Percentiles rank a stretch among this genome's conserved stretches.
These are phyloP conservation scores for Cercospora citrullina DNA, from an alignment of 2,329 filamentous ascomycete genomes.

Conservation along the genomic window DNA sequence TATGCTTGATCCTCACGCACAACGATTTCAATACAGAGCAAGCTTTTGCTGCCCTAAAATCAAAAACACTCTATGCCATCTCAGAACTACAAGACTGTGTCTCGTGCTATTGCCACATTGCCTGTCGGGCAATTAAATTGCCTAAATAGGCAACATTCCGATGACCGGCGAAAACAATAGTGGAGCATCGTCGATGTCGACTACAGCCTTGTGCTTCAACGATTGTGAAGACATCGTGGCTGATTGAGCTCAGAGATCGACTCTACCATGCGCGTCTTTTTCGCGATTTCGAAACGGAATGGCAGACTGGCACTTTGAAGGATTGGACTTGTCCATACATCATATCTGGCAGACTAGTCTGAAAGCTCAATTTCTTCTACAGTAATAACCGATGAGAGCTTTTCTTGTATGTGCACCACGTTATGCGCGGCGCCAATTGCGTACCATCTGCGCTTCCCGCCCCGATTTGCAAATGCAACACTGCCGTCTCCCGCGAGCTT, in stretches of 20 bases:
- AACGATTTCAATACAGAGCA: background rate
- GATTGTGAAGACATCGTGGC: background rate
- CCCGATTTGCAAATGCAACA: constrained; percentile 19
- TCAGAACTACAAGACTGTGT: background rate
- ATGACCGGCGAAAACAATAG: background rate
- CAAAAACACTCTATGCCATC: background rate
- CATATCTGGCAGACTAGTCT: background rate
- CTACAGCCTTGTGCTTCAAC: background rate
- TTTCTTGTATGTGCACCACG: background rate
- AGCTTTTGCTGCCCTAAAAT: background rate
- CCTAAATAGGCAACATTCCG: background rate
- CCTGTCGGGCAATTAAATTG: background rate
- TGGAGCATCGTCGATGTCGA: background rate
- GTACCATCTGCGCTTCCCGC: background rate
- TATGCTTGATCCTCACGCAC: background rate
- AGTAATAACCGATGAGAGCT: background rate
- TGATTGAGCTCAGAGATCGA: background rate
- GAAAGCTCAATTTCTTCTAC: constrained; percentile 1
- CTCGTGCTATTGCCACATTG: background rate
- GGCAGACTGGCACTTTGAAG: background rate
- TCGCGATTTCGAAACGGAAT: background rate
- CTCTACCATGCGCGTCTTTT: background rate
- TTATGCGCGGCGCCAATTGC: background rate
- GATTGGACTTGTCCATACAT: background rate
- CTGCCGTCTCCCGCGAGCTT: constrained; percentile 54